Conservation (phyloP, 192 early-diverging fungal genomes). For the Coemansia sp. region DNA sequence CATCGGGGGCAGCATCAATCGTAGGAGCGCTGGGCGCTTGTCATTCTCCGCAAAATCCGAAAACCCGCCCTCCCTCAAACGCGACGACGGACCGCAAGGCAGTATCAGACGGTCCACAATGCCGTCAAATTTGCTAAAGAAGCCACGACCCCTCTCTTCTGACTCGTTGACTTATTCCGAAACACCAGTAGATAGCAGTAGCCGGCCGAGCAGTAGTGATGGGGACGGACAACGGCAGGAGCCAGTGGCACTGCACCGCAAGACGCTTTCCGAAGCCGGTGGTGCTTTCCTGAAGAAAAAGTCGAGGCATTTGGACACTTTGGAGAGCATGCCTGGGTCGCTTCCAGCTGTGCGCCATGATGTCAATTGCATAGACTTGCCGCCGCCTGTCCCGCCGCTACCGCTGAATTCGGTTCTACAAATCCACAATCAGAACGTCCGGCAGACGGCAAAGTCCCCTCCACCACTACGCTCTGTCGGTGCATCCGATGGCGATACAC, state of each 20-base stretch:
- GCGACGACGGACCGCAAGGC: conserved; percentile 1
- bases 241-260: conserved; percentile 10
- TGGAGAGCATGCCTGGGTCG: background rate
- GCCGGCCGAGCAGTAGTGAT: conserved; percentile 30
- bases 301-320: background rate
- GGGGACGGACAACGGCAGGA: conserved; percentile 1
- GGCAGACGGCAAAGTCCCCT: background rate
- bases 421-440: background rate
- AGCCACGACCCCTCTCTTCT: conserved; percentile 29
- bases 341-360: conserved; percentile 4
- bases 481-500: conserved; percentile 9
- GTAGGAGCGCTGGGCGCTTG: conserved; percentile 11
- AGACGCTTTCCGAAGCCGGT: conserved; percentile 20
- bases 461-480: background rate
- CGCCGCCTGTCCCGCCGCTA: conserved; percentile 46
- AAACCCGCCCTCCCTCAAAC: conserved; percentile 5
- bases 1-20: background rate
- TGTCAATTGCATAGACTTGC: background rate
- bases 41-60: background rate
- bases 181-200: conserved; percentile 32
- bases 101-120: conserved; percentile 15
- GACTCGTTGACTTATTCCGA: conserved; percentile 39
- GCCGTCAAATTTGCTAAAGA: conserved; percentile 15
- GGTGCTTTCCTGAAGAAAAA: conserved; percentile 17
- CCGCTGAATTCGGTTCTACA: conserved; percentile 16